These are phyloP conservation scores for Nepenthes alata DNA, from an alignment of 179 eudicot genomes.

Conservation along the genomic window DNA sequence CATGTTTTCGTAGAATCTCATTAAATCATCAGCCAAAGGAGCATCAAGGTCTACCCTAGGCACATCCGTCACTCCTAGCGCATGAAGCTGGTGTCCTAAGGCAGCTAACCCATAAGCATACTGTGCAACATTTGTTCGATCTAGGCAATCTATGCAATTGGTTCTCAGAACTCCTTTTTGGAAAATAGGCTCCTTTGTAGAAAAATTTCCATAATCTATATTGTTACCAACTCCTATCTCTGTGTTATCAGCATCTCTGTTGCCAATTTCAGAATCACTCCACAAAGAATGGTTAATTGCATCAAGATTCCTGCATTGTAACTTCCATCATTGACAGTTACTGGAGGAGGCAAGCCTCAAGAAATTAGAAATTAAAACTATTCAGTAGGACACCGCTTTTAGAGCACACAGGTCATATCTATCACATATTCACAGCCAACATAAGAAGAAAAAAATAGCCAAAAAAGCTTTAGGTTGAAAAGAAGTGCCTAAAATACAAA, in stretches of 20 bases:
- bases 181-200: conserved; percentile 34
- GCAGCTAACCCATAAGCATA: conserved; percentile 95
- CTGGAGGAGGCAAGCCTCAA: not conserved
- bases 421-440: no score
- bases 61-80: conserved; percentile 42
- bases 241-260: conserved; percentile 22
- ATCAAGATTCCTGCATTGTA: conserved; percentile 32
- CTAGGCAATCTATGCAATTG: conserved; percentile 91
- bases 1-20: conserved; percentile 79
- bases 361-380: not conserved
- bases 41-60: conserved; percentile 62
- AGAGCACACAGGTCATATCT: no score
- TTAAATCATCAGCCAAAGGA: conserved; percentile 58
- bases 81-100: conserved; percentile 65
- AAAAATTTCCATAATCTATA: conserved; percentile 19
- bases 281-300: conserved; percentile 12
- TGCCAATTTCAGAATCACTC: conserved; percentile 19
- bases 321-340: not conserved
- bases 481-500: no score
- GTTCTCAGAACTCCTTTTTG: conserved; percentile 85
- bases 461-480: no score
- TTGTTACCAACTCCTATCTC: conserved; percentile 20
- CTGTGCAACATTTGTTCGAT: conserved; percentile 94
- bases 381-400: not conserved
- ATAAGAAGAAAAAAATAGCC: no score